A percentile compares a stretch with the other conserved stretches of the same genome.
Evolutionary conservation across 176 grass and related monocot species (phyloP).

Genomic region (maize (Zea mays)): Zm-B73-REFERENCE-NAM-5.0 NC_050098.1:149222501-149223000

Average conservation of each 20-base stretch:
- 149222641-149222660: not conserved
- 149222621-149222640: not conserved
- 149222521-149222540: no score
- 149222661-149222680: not conserved
- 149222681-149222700: not conserved
- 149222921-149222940: conserved; percentile 62
- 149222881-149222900: not conserved
- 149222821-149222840: not conserved
- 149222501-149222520: no score
- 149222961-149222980: conserved; percentile 59
- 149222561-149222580: not conserved
- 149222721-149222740: not conserved
- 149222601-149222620: not conserved
- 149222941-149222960: conserved; percentile 70
- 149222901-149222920: conserved; percentile 48
- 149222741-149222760: not conserved
- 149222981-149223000: conserved; percentile 92
- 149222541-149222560: no score
- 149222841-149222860: not conserved
- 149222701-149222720: not conserved
- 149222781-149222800: not conserved
- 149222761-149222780: not conserved
- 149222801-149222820: not conserved
- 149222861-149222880: conserved; percentile 6
- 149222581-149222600: not conserved